Evolutionary conservation across 306 rosid species (phyloP).

Genomic region (Quillaja saponaria): DNA sequence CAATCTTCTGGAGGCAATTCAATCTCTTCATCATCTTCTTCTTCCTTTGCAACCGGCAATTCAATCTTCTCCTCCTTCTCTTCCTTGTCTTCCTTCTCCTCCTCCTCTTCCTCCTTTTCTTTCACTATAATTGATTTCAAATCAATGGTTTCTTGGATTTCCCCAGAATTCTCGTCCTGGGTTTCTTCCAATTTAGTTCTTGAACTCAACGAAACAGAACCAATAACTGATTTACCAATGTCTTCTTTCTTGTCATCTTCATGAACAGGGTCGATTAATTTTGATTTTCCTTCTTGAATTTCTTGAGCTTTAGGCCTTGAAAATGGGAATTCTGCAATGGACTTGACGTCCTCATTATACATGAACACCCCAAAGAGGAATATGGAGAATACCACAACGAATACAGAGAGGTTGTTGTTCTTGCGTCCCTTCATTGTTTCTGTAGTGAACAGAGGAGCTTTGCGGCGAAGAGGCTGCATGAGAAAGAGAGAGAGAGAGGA

Average conservation of each 20-base stretch:
- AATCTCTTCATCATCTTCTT: constrained; percentile 49
- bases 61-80: constrained; percentile 34
- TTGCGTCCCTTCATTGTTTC: constrained; percentile 77
- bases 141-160: constrained; percentile 41
- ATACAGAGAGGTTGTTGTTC: constrained; percentile 58
- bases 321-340: constrained; percentile 72
- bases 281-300: constrained; percentile 36
- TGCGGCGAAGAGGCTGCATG: constrained; percentile 61
- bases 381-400: constrained; percentile 54
- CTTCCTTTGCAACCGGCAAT: constrained; percentile 3
- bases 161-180: constrained; percentile 39
- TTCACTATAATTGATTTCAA: constrained; percentile 26
- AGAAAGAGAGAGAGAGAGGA: constrained; percentile 21
- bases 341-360: constrained; percentile 75
- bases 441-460: constrained; percentile 40
- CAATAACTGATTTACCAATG: constrained; percentile 1
- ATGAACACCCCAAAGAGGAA: constrained; percentile 83
- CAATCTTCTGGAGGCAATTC: constrained; percentile 83
- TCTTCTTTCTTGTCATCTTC: constrained; percentile 28
- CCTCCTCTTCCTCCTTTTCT: constrained; percentile 36
- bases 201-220: constrained; percentile 35
- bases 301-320: constrained; percentile 53
- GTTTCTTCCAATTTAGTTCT: constrained; percentile 46
- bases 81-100: constrained; percentile 34
- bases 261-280: constrained; percentile 5